Conservation (phyloP, 495 filamentous ascomycete genomes). For the Diplogelasinospora grovesii region DNA sequence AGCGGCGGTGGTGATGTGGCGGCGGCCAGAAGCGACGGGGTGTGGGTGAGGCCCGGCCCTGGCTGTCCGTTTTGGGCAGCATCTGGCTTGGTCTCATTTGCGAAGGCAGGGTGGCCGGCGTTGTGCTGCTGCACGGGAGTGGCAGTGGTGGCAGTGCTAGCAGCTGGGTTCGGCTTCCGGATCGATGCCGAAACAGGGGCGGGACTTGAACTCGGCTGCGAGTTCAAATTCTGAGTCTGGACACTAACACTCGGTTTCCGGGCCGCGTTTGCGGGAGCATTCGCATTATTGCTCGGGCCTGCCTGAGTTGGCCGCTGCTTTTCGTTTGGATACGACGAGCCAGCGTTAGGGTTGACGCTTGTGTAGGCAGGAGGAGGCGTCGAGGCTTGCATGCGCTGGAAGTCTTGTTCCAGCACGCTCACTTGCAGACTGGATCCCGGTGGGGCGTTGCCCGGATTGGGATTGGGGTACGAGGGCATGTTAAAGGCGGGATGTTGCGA, state of each 20-base stretch:
- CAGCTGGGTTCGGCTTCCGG: slow-evolving; percentile 14
- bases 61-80: slow-evolving; percentile 28
- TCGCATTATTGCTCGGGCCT: slow-evolving; percentile 32
- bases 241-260: background rate
- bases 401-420: slow-evolving; percentile 75
- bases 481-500: slow-evolving; percentile 23
- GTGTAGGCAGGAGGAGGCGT: slow-evolving; percentile 92
- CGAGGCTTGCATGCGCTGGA: slow-evolving; percentile 77
- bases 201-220: slow-evolving; percentile 5
- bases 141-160: slow-evolving; percentile 19
- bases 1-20: slow-evolving; percentile 83
- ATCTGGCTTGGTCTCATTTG: slow-evolving; percentile 61
- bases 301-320: slow-evolving; percentile 50
- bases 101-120: slow-evolving; percentile 74
- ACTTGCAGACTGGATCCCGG: slow-evolving; percentile 31
- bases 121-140: slow-evolving; percentile 48
- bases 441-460: slow-evolving; percentile 20
- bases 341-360: slow-evolving; percentile 53
- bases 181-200: slow-evolving; percentile 7
- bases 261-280: slow-evolving; percentile 14
- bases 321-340: slow-evolving; percentile 65
- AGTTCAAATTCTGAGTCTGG: slow-evolving; percentile 1
- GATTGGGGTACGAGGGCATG: slow-evolving; percentile 24
- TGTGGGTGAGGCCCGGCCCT: slow-evolving; percentile 36
- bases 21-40: slow-evolving; percentile 47